Evolutionary conservation across 2,329 filamentous ascomycete genomes (phyloP).

Genomic region (Phialophora chinensis): DNA sequence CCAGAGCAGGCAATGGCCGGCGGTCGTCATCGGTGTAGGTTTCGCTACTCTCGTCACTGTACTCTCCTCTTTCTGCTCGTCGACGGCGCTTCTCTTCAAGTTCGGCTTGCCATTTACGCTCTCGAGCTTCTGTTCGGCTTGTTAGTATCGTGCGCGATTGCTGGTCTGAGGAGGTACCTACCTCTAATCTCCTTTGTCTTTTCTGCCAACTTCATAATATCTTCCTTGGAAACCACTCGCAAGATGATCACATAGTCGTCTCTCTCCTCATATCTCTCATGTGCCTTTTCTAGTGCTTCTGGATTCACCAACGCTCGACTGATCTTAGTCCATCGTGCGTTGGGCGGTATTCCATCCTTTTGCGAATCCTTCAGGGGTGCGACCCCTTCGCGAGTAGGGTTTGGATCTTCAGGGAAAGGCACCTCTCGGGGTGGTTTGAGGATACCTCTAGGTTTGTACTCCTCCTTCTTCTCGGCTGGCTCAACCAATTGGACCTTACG

Average conservation of each 20-base stretch:
- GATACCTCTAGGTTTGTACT: slow-evolving; percentile 77
- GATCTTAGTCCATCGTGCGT: slow-evolving; percentile 88
- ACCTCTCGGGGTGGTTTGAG: slow-evolving; percentile 75
- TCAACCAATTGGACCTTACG: slow-evolving; percentile 62
- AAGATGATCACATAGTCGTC: slow-evolving; percentile 93
- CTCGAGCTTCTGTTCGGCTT: slow-evolving; percentile 45
- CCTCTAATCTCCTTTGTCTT: slow-evolving; percentile 82
- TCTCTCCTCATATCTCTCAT: slow-evolving; percentile 90
- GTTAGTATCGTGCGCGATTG: slow-evolving; percentile 6
- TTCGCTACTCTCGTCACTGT: slow-evolving; percentile 44
- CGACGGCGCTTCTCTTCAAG: slow-evolving; percentile 45
- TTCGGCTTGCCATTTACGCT: slow-evolving; percentile 44
- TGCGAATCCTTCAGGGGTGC: slow-evolving; percentile 90
- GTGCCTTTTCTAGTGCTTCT: slow-evolving; percentile 81
- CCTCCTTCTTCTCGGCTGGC: slow-evolving; percentile 69
- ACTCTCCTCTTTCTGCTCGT: slow-evolving; percentile 52
- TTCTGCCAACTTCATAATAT: slow-evolving; percentile 85
- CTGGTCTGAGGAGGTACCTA: slow-evolving; percentile 48
- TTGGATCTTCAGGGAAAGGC: slow-evolving; percentile 84
- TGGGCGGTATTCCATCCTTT: slow-evolving; percentile 71
- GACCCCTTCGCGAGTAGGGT: slow-evolving; percentile 85
- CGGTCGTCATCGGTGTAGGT: slow-evolving; percentile 45
- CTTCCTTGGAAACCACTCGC: slow-evolving; percentile 82
- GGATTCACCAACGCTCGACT: slow-evolving; percentile 87
- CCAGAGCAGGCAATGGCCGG: slow-evolving; percentile 42